A percentile compares a stretch with the other conserved stretches of the same genome.
Evolutionary conservation across 768 basidiomycete genomes (phyloP).

Genomic region (Pulveroboletus sp.): DNA sequence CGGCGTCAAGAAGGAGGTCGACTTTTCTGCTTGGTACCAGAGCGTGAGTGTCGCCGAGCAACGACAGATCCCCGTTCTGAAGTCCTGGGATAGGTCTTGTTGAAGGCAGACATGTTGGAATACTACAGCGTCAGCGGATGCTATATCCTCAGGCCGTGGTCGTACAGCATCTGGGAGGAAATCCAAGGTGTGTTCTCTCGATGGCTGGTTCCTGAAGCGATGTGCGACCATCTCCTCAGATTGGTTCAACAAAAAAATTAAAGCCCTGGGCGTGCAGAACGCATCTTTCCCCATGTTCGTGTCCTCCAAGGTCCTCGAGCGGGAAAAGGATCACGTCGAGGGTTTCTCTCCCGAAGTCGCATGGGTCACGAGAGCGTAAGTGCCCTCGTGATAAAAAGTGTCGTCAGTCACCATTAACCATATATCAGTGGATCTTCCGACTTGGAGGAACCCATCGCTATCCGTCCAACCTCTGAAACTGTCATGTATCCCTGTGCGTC

Average conservation of each 20-base stretch:
- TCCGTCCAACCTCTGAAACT: conserved; percentile 97
- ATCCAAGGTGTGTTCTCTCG: conserved; percentile 67
- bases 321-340: conserved; percentile 98
- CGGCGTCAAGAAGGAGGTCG: conserved; percentile 92
- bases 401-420: neutral
- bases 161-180: conserved; percentile 93
- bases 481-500: conserved; percentile 98
- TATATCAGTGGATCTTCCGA: conserved; percentile 76
- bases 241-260: conserved; percentile 93
- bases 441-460: conserved; percentile 94
- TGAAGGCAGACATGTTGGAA: conserved; percentile 98
- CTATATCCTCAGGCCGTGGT: conserved; percentile 98
- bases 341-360: conserved; percentile 99
- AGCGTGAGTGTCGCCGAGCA: conserved; percentile 50
- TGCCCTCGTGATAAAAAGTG: conserved; percentile 10
- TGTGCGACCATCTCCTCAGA: conserved; percentile 39
- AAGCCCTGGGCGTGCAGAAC: conserved; percentile 92
- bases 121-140: conserved; percentile 99
- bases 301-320: conserved; percentile 84
- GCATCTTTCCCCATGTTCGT: conserved; percentile 99
- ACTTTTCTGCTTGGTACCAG: conserved; percentile 93
- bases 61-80: conserved; percentile 3
- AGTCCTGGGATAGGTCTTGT: conserved; percentile 62
- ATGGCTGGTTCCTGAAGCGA: neutral
- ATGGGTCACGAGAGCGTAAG: conserved; percentile 98